phyloP scores from a whole-genome alignment of 2,329 filamentous ascomycete genomes.

The Penicillium sumatraense region DNA sequence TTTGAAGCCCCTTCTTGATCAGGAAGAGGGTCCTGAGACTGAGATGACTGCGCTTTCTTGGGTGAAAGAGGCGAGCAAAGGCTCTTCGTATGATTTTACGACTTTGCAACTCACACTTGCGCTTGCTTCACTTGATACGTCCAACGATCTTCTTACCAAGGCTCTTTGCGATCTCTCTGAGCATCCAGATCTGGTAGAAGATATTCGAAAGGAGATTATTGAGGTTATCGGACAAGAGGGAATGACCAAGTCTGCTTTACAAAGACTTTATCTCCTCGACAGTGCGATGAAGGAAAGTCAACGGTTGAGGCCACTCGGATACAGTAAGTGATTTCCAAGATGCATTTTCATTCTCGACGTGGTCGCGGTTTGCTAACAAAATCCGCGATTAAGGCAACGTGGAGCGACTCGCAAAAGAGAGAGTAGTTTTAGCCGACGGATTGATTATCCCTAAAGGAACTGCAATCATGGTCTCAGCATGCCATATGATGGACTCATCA shows the following conservation, averaged over 20 bases:
- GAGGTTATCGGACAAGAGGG: not conserved
- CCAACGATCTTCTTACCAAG: constrained; percentile 5
- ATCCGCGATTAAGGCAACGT: not conserved
- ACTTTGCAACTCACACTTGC: constrained; percentile 6
- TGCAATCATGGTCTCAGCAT: not conserved
- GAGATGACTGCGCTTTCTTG: constrained; percentile 5
- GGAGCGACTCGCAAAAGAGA: not conserved
- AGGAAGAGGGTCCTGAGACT: constrained; percentile 7
- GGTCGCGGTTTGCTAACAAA: not conserved
- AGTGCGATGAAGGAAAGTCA: constrained; percentile 12
- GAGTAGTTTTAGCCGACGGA: not conserved
- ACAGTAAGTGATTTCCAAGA: not conserved
- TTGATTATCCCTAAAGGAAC: not conserved
- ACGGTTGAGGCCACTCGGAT: not conserved
- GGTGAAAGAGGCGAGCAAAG: constrained; percentile 7
- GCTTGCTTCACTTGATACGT: constrained; percentile 10
- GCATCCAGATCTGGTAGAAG: not conserved
- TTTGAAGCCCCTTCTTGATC: constrained; percentile 5
- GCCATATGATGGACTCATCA: not conserved
- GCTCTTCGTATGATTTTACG: constrained; percentile 1
- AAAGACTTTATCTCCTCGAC: constrained; percentile 10
- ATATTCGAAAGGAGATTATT: constrained; percentile 12
- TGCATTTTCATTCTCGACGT: too few relatives aligned
- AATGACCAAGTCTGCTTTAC: constrained; percentile 4
- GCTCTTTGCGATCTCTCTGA: constrained; percentile 7